Conservation (phyloP, 495 filamentous ascomycete species). For the Bathelium albidoporum region DNA sequence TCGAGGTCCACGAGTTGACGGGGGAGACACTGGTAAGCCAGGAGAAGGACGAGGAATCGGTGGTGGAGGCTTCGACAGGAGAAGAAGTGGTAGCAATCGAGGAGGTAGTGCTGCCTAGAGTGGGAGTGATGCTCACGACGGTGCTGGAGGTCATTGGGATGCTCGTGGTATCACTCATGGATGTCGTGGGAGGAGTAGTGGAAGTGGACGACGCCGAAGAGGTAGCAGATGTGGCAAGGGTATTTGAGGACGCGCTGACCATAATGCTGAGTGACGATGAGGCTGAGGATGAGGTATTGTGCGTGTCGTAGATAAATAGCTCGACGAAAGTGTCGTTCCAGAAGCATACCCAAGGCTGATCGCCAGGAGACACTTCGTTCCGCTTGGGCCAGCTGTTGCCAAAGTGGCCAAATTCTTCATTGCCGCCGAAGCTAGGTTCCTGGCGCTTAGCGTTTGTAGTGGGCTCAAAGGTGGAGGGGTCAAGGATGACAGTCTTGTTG, state of each 20-base stretch:
- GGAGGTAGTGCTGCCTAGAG: constrained; percentile 3
- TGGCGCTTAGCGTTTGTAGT: neutral
- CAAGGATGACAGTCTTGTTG: constrained; percentile 48
- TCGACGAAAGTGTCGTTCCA: constrained; percentile 80
- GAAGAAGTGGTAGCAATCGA: constrained; percentile 9
- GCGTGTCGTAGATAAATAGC: constrained; percentile 61
- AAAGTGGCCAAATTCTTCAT: neutral
- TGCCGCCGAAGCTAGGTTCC: neutral
- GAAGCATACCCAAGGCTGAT: constrained; percentile 77
- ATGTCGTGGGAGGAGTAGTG: constrained; percentile 42
- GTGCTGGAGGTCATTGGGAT: constrained; percentile 5
- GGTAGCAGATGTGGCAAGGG: neutral
- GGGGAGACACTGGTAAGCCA: constrained; percentile 5
- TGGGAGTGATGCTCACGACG: constrained; percentile 6
- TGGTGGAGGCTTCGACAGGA: constrained; percentile 4
- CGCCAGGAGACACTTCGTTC: constrained; percentile 34
- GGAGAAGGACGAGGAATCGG: constrained; percentile 1
- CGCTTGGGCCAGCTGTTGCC: constrained; percentile 8
- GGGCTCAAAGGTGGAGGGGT: neutral
- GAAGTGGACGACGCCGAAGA: constrained; percentile 49
- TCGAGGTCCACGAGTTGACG: neutral
- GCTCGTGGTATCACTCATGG: neutral
- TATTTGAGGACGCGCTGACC: neutral
- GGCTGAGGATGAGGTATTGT: constrained; percentile 20
- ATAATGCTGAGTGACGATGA: neutral